Evolutionary conservation across 495 filamentous ascomycete genomes (phyloP).

Genomic region (Penicillium antarcticum): DNA sequence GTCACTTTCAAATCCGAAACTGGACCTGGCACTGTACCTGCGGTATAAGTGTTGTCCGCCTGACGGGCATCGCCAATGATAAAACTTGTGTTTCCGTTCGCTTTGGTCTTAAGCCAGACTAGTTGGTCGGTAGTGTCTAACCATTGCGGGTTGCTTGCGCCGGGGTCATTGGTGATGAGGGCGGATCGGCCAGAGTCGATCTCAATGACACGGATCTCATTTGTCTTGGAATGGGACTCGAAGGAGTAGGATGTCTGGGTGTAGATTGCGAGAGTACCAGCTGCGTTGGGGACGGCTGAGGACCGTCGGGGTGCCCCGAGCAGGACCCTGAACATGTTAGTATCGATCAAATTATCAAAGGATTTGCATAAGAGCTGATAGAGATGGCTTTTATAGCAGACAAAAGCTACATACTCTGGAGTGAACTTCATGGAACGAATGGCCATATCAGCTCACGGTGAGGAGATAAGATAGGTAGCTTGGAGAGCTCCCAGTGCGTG

Average conservation of each 20-base stretch:
- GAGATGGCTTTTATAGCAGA: background rate
- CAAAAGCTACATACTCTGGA: conserved; percentile 51
- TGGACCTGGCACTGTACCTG: conserved; percentile 60
- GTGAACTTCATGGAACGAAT: conserved; percentile 68
- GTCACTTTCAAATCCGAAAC: conserved; percentile 75
- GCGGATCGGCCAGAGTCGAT: conserved; percentile 63
- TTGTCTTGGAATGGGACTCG: conserved; percentile 68
- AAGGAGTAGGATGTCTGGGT: conserved; percentile 81
- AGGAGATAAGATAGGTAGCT: conserved; percentile 15
- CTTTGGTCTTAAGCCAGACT: conserved; percentile 61
- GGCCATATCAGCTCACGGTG: conserved; percentile 48
- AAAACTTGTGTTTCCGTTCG: conserved; percentile 65
- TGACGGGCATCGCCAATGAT: conserved; percentile 56
- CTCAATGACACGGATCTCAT: conserved; percentile 73
- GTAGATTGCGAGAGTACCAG: conserved; percentile 68
- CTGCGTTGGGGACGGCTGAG: conserved; percentile 67
- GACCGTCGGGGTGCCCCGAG: conserved; percentile 82
- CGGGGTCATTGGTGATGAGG: conserved; percentile 60
- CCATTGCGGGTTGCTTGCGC: conserved; percentile 73
- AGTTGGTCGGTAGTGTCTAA: conserved; percentile 60
- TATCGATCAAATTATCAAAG: conserved; percentile 4
- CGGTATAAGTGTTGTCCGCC: conserved; percentile 55
- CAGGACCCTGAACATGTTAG: conserved; percentile 51
- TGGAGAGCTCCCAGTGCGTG: conserved; percentile 4
- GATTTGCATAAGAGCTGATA: background rate